phyloP scores from a whole-genome alignment of 2,329 filamentous ascomycete genomes.

The Bipolaris victoriae region DNA sequence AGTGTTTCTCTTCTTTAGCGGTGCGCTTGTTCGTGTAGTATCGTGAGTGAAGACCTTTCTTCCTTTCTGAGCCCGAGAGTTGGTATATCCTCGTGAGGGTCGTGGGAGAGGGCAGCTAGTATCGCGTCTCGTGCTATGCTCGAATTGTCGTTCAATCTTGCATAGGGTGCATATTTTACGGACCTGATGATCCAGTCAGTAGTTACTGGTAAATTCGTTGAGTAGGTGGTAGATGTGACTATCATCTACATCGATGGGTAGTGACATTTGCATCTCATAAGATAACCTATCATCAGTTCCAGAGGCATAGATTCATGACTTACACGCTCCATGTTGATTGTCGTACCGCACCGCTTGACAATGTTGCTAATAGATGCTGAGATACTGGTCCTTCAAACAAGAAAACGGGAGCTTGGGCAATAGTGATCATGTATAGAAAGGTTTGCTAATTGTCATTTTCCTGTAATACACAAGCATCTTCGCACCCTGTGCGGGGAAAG shows the following conservation, averaged over 20 bases:
- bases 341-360: not conserved
- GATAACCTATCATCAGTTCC: not conserved
- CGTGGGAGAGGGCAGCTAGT: too few species aligned
- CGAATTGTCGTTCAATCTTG: not conserved
- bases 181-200: not conserved
- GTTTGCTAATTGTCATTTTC: not conserved
- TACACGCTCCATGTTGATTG: not conserved
- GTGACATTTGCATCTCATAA: not conserved
- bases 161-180: not conserved
- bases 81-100: not conserved
- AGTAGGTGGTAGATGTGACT: not conserved
- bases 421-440: not conserved
- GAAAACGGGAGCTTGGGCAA: not conserved
- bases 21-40: not conserved
- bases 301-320: not conserved
- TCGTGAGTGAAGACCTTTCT: not conserved
- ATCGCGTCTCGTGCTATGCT: not conserved
- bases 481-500: constrained; percentile 1
- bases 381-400: not conserved
- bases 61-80: not conserved
- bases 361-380: not conserved
- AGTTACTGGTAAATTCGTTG: not conserved
- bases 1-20: not conserved
- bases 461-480: not conserved
- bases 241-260: too few species aligned